Base-by-base conservation (phyloP, 441 rosid species). In the Adansonia gregorii region DNA sequence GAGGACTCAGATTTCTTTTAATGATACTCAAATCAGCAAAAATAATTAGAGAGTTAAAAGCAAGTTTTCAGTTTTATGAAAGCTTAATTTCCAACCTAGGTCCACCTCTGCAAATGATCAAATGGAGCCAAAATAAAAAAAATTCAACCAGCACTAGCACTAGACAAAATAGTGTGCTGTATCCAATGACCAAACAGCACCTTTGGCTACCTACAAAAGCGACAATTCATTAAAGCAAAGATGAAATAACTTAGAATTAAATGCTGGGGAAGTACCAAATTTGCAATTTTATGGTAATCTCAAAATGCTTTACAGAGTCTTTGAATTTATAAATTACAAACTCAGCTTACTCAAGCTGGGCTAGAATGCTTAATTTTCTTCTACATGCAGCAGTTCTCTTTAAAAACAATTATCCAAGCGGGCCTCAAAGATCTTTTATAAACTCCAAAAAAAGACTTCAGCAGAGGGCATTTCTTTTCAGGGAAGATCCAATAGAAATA, bases 151-250 rank as follows among this genome's bases (percentile, higher is more conserved):
- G 46, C 72, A 19, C 10, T 11, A 67, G 72, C 72, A 67, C 55
- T 31, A 11, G 55, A 67, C 35, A 67, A 67, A 67, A 6, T 48
- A 35, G 39, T 67, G 55, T 20, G 35, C 6, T 67, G 56, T 20
- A 48, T 35, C 72, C 55, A 20, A 46, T 4, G 55, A 31, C 12
- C 7, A 35, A 55, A 17, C 10, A 55, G 35, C 75, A 39, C 12
- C 64, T 35, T 71, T 31, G 15, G 60, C 35, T 17, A 11, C 45
- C 65, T 35, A 17, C 27, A 72, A 55, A 72, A 55, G 75, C 75
- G 75, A 72, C 75, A 6, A 72, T 17, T 39, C 75, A 39, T 72
- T 72, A 72, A 39, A n/a, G 51, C 17, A 35, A n/a, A 3, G 31
- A 72, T 9, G 59, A 22, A 17, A 19, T 55, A 55, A 12, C 24